Evolutionary conservation across 129 eudicot genomes (phyloP), one percentile per base, ranked within the genome.

Genomic region (Tagetes erecta): DNA sequence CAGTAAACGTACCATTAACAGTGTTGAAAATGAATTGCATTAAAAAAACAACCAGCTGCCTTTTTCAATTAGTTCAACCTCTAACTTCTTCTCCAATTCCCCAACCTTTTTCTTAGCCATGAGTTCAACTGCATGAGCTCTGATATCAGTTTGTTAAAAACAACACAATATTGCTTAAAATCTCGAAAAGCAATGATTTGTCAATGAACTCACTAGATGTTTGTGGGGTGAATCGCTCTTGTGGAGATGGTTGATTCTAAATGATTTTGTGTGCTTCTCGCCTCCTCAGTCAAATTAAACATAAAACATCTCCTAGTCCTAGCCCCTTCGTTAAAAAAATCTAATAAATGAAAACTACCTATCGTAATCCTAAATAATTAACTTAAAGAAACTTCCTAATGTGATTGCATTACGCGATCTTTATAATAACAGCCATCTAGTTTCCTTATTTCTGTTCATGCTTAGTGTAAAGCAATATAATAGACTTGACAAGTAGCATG

Each of bases 361-460:
- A 46, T 45, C 52, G 55, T 40, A 40, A 66, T 67, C 50, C 55
- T 44, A 67, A 8, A 67, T 67, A 11, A 59, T 59, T 59, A 59
- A 31, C 40, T 34, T 9, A 67, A 67, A n/a, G 51, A 67, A 67
- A 67, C 71, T 67, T 42, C 71, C 52, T 42, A 67, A 67, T 67
- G 71, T 44, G 20, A 20, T 41, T 67, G 53, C 55, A 42, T 8
- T 41, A 44, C 55, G 9, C 10, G 53, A 45, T 67, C 38, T 0
- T 67, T 42, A 67, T 67, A 55, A 14, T 42, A 30, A 67, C 34
- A 27, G 38, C 52, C 42, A 49, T 67, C 52, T 30, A 67, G 52
- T 46, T 67, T 67, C 71, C 71, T 67, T 67, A 67, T 33, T 67
- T 42, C 7, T 30, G 55, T 67, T 40, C 14, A 65, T 44, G 34